Evolutionary conservation across 2,329 filamentous ascomycete genomes (phyloP), one percentile per base, ranked within the genome.

Genomic region (Apiospora kogelbergensis): DNA sequence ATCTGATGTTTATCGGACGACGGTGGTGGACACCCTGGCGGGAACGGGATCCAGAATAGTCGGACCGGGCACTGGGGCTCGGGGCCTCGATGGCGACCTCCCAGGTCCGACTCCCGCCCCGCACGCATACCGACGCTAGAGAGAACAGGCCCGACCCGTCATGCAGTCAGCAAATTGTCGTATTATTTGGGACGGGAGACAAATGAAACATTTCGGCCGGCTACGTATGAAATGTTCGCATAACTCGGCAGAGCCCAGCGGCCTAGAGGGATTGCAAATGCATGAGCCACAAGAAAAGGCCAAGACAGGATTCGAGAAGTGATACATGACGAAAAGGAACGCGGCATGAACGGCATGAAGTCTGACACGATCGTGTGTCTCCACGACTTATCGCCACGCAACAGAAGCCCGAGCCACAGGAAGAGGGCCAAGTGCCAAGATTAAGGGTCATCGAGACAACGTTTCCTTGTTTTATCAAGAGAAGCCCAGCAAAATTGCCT

Each of bases 1-100:
- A 60, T 60, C 53, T 60, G 53, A 60, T 60, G 53, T 60, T 60
- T 60, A 60, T 60, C 53, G 20, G 53, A 60, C 10, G 53, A 60
- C 53, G 26, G 53, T 13, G 53, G 53, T 60, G 53, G 53, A 4
- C 20, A 60, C 30, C 30, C 53, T n/a, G 53, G 53, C 26, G 26
- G 53, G 53, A 60, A 60, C 17, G 53, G 53, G 53, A 13, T 60
- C 53, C 53, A 60, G 53, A n/a, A 60, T 60, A 60, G 15, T 60
- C 53, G 53, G 53, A 37, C 53, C 53, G 26, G 53, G 53, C 26
- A n/a, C 53, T 60, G 53, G 53, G 53, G 30, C 53, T 60, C 53
- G 53, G 53, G 30, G 30, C 26, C 53, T 60, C 53, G 53, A 37
- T 37, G 33, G 53, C 20, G 26, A 20, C 33, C 53, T 30, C 33